Evolutionary conservation across 2,329 filamentous ascomycete genomes (phyloP).

Genomic region (Neofusicoccum sp.): DNA sequence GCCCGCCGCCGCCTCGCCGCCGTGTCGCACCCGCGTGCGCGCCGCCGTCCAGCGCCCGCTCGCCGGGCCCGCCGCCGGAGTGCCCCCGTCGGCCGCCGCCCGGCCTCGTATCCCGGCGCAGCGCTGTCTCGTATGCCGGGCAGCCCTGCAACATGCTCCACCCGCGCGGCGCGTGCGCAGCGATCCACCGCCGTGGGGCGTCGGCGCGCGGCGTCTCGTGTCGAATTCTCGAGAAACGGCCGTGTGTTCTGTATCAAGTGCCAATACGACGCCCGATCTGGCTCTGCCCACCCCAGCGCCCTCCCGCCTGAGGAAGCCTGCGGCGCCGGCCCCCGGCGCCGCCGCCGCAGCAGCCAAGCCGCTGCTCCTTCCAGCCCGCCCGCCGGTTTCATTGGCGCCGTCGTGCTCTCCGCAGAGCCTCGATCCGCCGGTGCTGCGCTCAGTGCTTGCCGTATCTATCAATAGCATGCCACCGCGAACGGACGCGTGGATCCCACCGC

Average conservation of each 20-base stretch:
- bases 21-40: neutral
- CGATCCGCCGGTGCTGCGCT: slow-evolving; percentile 9
- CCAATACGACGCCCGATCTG: neutral
- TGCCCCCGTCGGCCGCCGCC: neutral
- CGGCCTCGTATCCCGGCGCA: neutral
- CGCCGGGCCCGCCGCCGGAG: neutral
- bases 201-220: slow-evolving; percentile 6
- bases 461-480: neutral
- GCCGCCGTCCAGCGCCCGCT: neutral
- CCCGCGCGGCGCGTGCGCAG: neutral
- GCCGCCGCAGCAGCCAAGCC: neutral
- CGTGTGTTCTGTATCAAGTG: slow-evolving; percentile 11
- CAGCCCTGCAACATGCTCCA: slow-evolving; percentile 1
- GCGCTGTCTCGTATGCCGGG: neutral
- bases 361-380: neutral
- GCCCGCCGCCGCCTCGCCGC: neutral
- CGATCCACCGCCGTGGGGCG: slow-evolving; percentile 12
- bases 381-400: slow-evolving; percentile 5
- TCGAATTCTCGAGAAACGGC: slow-evolving; percentile 16
- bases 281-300: neutral
- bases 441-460: slow-evolving; percentile 11
- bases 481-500: slow-evolving; percentile 4
- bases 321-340: neutral
- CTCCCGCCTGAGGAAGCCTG: neutral
- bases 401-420: slow-evolving; percentile 5